Evolutionary conservation across 768 basidiomycete species (phyloP).

Genomic region (Phanerochaete sordida): DNA sequence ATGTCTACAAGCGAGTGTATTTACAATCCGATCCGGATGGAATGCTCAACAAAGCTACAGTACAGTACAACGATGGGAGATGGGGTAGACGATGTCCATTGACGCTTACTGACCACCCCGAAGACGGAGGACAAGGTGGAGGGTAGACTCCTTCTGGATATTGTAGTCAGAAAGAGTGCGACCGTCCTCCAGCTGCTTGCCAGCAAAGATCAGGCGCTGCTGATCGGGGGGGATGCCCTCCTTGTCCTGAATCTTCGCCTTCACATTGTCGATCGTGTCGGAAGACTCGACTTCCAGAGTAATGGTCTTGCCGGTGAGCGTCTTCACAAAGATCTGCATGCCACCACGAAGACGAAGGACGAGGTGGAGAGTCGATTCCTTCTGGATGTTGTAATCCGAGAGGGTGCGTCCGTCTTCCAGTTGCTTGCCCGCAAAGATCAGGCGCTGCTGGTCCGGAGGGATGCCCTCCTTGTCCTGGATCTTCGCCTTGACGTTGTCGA

Average conservation of each 20-base stretch:
- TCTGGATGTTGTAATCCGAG: slow-evolving; percentile 77
- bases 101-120: slow-evolving; percentile 58
- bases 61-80: neutral
- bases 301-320: slow-evolving; percentile 87
- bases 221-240: slow-evolving; percentile 85
- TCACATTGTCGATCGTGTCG: slow-evolving; percentile 91
- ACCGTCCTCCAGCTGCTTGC: slow-evolving; percentile 93
- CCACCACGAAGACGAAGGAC: slow-evolving; percentile 86
- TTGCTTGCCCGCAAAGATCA: slow-evolving; percentile 94
- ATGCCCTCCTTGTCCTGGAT: slow-evolving; percentile 85
- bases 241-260: slow-evolving; percentile 79
- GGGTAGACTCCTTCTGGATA: slow-evolving; percentile 78
- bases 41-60: neutral
- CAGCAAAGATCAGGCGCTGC: slow-evolving; percentile 89
- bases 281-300: slow-evolving; percentile 94
- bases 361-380: slow-evolving; percentile 62
- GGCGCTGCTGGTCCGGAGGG: slow-evolving; percentile 82
- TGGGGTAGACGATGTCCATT: neutral
- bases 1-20: too few relatives aligned
- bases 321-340: slow-evolving; percentile 92
- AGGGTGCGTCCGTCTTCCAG: slow-evolving; percentile 92
- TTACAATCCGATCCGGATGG: neutral
- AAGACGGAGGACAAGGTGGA: slow-evolving; percentile 54
- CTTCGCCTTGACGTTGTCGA: slow-evolving; percentile 85
- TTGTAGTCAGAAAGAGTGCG: slow-evolving; percentile 81